Conservation (phyloP, 169 alveolate genomes). For the Eimeria praecox region DNA sequence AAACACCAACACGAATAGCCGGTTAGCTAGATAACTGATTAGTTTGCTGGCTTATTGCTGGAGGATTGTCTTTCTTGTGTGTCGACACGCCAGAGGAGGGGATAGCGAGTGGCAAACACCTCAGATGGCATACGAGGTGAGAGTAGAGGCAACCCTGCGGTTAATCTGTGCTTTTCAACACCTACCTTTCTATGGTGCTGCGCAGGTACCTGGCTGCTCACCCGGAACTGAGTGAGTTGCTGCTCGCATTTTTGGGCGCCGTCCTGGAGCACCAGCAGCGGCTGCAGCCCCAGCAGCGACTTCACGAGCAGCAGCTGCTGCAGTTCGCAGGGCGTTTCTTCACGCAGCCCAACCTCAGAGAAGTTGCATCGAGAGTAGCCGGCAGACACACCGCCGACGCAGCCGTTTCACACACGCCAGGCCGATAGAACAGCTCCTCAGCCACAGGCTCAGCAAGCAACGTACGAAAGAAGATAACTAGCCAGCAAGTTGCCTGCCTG, state of each 20-base stretch:
- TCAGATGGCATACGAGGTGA: not conserved
- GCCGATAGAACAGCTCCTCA: too few species aligned
- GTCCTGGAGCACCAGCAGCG: conserved; percentile 34
- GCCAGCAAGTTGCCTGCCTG: not conserved
- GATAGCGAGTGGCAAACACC: not conserved
- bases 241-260: conserved; percentile 6
- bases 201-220: not conserved
- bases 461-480: too few species aligned
- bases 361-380: not conserved
- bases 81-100: not conserved
- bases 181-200: not conserved
- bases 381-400: not conserved
- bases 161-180: too few species aligned
- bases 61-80: not conserved
- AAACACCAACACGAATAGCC: not conserved
- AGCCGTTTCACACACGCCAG: not conserved
- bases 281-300: conserved; percentile 20
- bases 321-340: conserved; percentile 24
- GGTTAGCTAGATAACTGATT: not conserved
- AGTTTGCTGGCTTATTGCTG: too few species aligned
- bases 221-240: conserved; percentile 11
- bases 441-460: too few species aligned
- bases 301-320: conserved; percentile 6
- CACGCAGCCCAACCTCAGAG: conserved; percentile 45
- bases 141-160: not conserved